Evolutionary conservation across 2,329 filamentous ascomycete species (phyloP).

Genomic region (Aspergillus sp.): DNA sequence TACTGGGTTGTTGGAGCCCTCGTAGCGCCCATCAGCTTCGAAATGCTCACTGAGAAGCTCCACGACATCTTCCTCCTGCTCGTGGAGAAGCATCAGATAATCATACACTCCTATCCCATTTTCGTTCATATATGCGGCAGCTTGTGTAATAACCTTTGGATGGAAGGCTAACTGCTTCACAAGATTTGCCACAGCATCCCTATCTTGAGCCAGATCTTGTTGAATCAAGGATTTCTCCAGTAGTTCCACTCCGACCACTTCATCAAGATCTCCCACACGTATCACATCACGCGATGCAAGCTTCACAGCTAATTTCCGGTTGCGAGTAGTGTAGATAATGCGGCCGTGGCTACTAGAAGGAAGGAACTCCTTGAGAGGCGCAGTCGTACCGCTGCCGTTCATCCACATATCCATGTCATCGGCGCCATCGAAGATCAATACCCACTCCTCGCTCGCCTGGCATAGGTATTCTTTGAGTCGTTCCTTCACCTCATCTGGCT

Average conservation of each 20-base stretch:
- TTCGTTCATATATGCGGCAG: slow-evolving; percentile 23
- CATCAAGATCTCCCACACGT: neutral
- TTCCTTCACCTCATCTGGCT: slow-evolving; percentile 9
- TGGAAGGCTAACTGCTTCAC: slow-evolving; percentile 24
- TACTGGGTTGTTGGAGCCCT: slow-evolving; percentile 1
- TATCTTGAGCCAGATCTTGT: slow-evolving; percentile 16
- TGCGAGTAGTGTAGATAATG: slow-evolving; percentile 33
- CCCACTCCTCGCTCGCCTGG: neutral
- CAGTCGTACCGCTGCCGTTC: neutral
- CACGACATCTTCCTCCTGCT: slow-evolving; percentile 4
- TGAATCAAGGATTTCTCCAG: neutral
- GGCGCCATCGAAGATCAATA: slow-evolving; percentile 24
- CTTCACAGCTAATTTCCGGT: slow-evolving; percentile 18
- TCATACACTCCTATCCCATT: neutral
- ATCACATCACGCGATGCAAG: slow-evolving; percentile 10
- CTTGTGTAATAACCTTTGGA: slow-evolving; percentile 29
- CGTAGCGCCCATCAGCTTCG: slow-evolving; percentile 1
- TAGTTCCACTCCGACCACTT: no score
- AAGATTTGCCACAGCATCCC: slow-evolving; percentile 5
- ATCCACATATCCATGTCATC: slow-evolving; percentile 25
- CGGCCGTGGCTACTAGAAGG: slow-evolving; percentile 22
- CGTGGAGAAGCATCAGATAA: slow-evolving; percentile 8
- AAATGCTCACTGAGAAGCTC: slow-evolving; percentile 14
- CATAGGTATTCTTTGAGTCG: slow-evolving; percentile 16
- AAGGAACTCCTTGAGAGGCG: slow-evolving; percentile 14